Base-by-base conservation (phyloP, 768 basidiomycete genomes). In the Phanerodontia chrysosporium region DNA sequence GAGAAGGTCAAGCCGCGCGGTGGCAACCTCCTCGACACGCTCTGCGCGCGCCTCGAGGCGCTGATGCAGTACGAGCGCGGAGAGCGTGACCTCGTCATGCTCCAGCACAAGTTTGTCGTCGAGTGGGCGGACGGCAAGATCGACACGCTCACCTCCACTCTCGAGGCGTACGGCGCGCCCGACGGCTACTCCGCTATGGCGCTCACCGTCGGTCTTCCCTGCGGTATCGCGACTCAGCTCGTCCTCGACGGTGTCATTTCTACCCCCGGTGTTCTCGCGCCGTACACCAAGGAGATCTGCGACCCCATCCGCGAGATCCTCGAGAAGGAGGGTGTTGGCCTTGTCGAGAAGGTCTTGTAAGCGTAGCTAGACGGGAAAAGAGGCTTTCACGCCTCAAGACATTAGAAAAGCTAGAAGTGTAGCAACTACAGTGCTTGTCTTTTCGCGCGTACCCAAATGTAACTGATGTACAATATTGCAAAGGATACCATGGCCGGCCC, bases 101-200 rank as follows among this genome's bases (percentile, higher is more conserved):
- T 99, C 55, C 96, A 98, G 76, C 96, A 99, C 83, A 96, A 95
- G 78, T 98, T 99, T 70, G 76, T 92, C 65, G 87, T 98, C 36
- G 87, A 95, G 70, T 90, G 89, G 83, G 79, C 82, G 32, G 92
- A 98, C 67, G 95, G 96, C 49, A 80, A 75, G 49, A 76, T 82
- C 75, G 84, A 95, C 77, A 93, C 84, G 28, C 75, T 92, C 66
- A 98, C 96, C 1, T 92, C 95, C 49, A 95, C 95, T 8, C 81
- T 98, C 21, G 92, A 97, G 72, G 83, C 83, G 53, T 97, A 95
- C 67, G 96, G 95, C 36, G 83, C 80, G 54, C 85, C 89, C 52
- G 69, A 73, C 62, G 93, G 92, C 1, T 81, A 89, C 67, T 92
- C 90, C 21, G 92, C 94, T 9, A 97, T 98, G 95, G 94, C 95